Conservation (phyloP, 441 rosid species). For the Theobroma grandiflorum region DNA sequence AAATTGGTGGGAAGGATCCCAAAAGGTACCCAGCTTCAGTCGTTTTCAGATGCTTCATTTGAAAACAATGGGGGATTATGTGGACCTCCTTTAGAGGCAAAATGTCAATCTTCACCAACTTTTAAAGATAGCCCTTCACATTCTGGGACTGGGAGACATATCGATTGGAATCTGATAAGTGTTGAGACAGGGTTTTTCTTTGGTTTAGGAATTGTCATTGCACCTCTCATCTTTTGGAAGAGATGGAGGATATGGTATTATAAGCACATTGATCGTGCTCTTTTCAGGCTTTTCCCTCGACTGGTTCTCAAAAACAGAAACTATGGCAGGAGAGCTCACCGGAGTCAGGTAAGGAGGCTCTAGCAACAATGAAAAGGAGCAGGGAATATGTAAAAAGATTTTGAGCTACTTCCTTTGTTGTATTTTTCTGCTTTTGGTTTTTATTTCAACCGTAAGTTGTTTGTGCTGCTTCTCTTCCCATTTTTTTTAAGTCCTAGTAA, state of each 20-base stretch:
- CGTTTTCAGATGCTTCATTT: conserved; percentile 41
- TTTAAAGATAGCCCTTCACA: not conserved
- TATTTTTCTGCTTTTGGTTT: not conserved
- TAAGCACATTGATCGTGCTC: conserved; percentile 14
- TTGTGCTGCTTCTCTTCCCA: not conserved
- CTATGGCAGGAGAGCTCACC: not conserved
- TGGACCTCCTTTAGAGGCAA: conserved; percentile 44
- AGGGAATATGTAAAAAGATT: not conserved
- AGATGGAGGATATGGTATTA: conserved; percentile 39
- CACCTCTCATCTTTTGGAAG: conserved; percentile 34
- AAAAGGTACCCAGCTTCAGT: conserved; percentile 28
- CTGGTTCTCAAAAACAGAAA: not conserved
- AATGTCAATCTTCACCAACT: not conserved
- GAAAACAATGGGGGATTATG: conserved; percentile 47
- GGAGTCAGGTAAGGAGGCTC: not conserved
- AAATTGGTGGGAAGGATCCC: conserved; percentile 52
- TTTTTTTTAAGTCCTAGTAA: not conserved
- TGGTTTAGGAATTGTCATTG: conserved; percentile 34
- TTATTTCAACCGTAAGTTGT: not conserved
- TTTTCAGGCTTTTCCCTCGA: conserved; percentile 18
- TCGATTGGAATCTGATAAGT: conserved; percentile 29
- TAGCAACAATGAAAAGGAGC: not conserved
- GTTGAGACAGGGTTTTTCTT: conserved; percentile 34
- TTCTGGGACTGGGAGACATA: not conserved
- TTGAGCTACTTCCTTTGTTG: not conserved